A percentile compares a stretch with the other conserved stretches of the same genome.
Evolutionary conservation across 176 grass and related monocot species (phyloP).

Genomic region (Leersia perrieri): DNA sequence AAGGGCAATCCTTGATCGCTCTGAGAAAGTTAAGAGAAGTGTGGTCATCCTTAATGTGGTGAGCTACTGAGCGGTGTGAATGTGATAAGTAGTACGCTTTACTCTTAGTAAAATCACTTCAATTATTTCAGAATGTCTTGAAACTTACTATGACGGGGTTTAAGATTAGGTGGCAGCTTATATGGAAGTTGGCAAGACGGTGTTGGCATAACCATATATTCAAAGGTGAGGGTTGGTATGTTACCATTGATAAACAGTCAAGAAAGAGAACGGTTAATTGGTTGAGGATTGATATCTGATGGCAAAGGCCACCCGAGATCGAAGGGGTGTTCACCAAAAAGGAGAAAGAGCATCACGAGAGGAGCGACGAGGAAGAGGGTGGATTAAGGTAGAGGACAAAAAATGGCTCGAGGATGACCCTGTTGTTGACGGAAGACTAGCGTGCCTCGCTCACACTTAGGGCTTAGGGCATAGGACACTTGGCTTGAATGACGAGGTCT

Average conservation of each 20-base stretch:
- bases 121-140: no score
- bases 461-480: not conserved
- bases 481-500: not conserved
- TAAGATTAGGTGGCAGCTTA: no score
- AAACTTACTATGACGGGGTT: no score
- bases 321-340: no score
- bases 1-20: conserved; percentile 2
- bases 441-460: not conserved
- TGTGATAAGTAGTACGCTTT: not conserved
- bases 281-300: no score
- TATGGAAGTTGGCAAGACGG: no score
- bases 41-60: not conserved
- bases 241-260: no score
- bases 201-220: no score
- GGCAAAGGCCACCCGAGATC: no score
- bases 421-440: not conserved
- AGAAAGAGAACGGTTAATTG: not conserved
- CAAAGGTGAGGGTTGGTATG: no score
- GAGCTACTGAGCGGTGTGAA: not conserved
- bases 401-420: not conserved
- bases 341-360: not conserved
- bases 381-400: not conserved
- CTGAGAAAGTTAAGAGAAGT: not conserved
- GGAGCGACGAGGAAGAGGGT: not conserved
- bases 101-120: not conserved